Percentiles rank a stretch among this genome's conserved stretches.
Conservation (phyloP, 1,284 basidiomycete genomes). For the Boletus smithii region DNA sequence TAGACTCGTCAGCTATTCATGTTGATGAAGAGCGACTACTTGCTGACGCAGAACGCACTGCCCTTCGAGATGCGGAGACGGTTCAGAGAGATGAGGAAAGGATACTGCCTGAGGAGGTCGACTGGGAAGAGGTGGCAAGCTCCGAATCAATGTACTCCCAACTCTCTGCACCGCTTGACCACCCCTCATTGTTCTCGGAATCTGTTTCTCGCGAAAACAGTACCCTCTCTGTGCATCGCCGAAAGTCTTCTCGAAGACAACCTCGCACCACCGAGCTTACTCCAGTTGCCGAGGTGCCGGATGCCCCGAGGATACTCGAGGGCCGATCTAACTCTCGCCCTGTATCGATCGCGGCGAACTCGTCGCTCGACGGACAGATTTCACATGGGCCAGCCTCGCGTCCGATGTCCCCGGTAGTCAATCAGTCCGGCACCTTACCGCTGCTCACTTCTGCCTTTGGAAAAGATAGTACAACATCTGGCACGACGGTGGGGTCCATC, state of each 20-base stretch:
- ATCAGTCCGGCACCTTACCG: slow-evolving; percentile 11
- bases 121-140: slow-evolving; percentile 2
- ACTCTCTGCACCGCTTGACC: slow-evolving; percentile 22
- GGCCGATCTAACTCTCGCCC: neutral
- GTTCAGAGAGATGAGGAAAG: neutral
- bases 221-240: neutral
- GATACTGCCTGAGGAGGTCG: neutral
- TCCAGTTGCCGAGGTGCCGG: slow-evolving; percentile 25
- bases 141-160: slow-evolving; percentile 24
- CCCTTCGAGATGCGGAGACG: slow-evolving; percentile 14
- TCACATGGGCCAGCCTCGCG: slow-evolving; percentile 15
- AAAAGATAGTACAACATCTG: slow-evolving; percentile 12
- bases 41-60: slow-evolving; percentile 16
- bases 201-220: slow-evolving; percentile 1
- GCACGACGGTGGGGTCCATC: slow-evolving; percentile 13
- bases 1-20: slow-evolving; percentile 1
- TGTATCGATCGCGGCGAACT: slow-evolving; percentile 3
- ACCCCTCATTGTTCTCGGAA: slow-evolving; percentile 5
- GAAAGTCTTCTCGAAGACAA: slow-evolving; percentile 13
- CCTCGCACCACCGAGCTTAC: slow-evolving; percentile 10
- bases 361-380: slow-evolving; percentile 12
- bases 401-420: slow-evolving; percentile 9
- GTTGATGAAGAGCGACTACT: slow-evolving; percentile 16
- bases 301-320: slow-evolving; percentile 3
- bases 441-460: slow-evolving; percentile 32